phyloP scores from a whole-genome alignment of 2,329 filamentous ascomycete genomes.

The Escovopsis sp. region DNA sequence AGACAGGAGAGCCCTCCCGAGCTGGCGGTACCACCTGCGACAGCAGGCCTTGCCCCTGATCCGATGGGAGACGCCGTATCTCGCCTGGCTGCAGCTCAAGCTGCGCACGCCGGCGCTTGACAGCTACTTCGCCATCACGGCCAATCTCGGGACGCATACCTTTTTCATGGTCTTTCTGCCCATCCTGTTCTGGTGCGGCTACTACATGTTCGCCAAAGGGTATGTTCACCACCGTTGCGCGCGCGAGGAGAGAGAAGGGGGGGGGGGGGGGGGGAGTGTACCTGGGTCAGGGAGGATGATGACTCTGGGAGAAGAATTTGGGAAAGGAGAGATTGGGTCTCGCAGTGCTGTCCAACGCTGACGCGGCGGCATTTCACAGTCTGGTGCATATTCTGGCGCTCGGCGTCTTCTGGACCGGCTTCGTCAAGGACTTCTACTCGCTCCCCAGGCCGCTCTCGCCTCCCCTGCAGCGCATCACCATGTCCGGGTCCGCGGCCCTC shows the following conservation, averaged over 20 bases:
- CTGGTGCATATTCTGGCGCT: constrained; percentile 62
- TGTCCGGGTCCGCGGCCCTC: constrained; percentile 87
- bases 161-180: constrained; percentile 97
- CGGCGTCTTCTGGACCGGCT: constrained; percentile 79
- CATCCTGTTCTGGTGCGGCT: constrained; percentile 93
- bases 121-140: constrained; percentile 91
- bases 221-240: constrained; percentile 30
- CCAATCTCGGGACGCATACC: constrained; percentile 92
- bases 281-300: not conserved
- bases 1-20: constrained; percentile 74
- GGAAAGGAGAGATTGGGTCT: not conserved
- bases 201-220: constrained; percentile 73
- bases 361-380: constrained; percentile 19
- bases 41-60: constrained; percentile 73
- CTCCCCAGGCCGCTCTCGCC: constrained; percentile 84
- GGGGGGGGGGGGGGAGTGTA: too few species aligned
- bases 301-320: not conserved
- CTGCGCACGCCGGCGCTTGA: constrained; percentile 75
- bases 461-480: constrained; percentile 84
- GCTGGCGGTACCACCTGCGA: constrained; percentile 78
- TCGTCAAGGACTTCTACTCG: constrained; percentile 87
- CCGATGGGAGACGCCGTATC: constrained; percentile 87
- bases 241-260: too few species aligned
- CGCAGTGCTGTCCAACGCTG: constrained; percentile 5
- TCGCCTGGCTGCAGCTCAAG: constrained; percentile 70